Percentiles rank a stretch among this genome's conserved stretches.
phyloP scores from a whole-genome alignment of 495 filamentous ascomycete genomes.

The Extremus antarcticus region DNA sequence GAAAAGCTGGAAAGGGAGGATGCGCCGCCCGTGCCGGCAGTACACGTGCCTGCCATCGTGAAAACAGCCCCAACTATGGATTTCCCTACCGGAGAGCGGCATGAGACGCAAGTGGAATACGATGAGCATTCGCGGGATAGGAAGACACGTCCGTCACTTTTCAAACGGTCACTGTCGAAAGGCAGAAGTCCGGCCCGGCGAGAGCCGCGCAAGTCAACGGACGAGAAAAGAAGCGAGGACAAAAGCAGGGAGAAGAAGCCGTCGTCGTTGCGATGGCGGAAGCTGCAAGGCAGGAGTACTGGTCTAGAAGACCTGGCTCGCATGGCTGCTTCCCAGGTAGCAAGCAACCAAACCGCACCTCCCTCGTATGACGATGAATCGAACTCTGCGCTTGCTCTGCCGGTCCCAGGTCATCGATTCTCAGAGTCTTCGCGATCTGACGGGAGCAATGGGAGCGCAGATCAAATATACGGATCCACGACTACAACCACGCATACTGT shows the following conservation, averaged over 20 bases:
- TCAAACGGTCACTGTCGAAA: slow-evolving; percentile 11
- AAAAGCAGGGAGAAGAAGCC: slow-evolving; percentile 20
- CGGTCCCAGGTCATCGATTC: slow-evolving; percentile 47
- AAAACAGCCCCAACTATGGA: slow-evolving; percentile 82
- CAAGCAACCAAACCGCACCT: slow-evolving; percentile 40
- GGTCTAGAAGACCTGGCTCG: slow-evolving; percentile 19
- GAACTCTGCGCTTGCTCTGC: slow-evolving; percentile 53
- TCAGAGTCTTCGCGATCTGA: slow-evolving; percentile 93
- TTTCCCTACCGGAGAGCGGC: slow-evolving; percentile 30
- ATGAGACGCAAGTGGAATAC: slow-evolving; percentile 31
- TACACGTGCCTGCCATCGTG: slow-evolving; percentile 65
- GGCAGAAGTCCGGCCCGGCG: not conserved
- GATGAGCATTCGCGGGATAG: slow-evolving; percentile 33
- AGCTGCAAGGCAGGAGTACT: slow-evolving; percentile 18
- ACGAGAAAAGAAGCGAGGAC: slow-evolving; percentile 20
- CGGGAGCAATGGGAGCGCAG: slow-evolving; percentile 71
- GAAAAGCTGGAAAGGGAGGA: slow-evolving; percentile 36
- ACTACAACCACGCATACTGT: slow-evolving; percentile 53
- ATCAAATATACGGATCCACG: slow-evolving; percentile 53
- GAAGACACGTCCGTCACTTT: slow-evolving; percentile 23
- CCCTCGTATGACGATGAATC: slow-evolving; percentile 57
- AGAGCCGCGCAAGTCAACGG: not conserved
- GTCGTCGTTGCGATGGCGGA: slow-evolving; percentile 22
- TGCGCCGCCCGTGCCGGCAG: slow-evolving; percentile 50
- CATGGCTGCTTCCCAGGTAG: slow-evolving; percentile 22